Evolutionary conservation across 164 flowering plant genomes (phyloP).

Genomic region (Nymphaea colorata): DNA sequence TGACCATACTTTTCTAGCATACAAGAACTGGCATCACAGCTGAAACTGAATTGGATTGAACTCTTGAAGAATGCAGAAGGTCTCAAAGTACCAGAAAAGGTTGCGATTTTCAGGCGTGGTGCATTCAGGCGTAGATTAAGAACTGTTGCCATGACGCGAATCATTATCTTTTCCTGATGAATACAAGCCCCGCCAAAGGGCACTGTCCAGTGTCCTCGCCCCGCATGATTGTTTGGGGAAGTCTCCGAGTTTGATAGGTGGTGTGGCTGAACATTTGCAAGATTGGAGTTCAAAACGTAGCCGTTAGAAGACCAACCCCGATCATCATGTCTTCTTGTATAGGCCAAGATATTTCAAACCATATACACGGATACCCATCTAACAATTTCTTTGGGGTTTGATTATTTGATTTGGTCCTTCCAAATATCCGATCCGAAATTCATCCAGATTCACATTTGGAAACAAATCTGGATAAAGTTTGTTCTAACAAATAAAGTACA

Average conservation of each 20-base stretch:
- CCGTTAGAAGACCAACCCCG: background rate
- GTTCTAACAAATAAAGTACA: no score
- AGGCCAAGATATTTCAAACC: no score
- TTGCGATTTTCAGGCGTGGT: background rate
- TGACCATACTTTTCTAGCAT: constrained; percentile 2
- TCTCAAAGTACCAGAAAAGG: background rate
- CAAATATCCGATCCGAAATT: no score
- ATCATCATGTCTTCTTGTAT: no score
- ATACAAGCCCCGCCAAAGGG: background rate
- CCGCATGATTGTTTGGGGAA: background rate
- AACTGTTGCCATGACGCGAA: background rate
- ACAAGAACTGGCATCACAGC: background rate
- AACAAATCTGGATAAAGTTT: no score
- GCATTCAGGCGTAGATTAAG: background rate
- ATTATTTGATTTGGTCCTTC: no score
- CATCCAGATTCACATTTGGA: no score
- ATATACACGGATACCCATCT: no score
- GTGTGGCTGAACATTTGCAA: background rate
- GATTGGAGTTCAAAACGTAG: background rate
- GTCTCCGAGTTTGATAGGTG: background rate
- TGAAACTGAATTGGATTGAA: constrained; percentile 2
- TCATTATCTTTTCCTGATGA: background rate
- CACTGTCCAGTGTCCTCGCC: background rate
- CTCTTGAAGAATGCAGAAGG: background rate
- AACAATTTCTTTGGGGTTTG: no score